phyloP scores from a whole-genome alignment of 805 yeast species.

The Pichia deserticola region DNA sequence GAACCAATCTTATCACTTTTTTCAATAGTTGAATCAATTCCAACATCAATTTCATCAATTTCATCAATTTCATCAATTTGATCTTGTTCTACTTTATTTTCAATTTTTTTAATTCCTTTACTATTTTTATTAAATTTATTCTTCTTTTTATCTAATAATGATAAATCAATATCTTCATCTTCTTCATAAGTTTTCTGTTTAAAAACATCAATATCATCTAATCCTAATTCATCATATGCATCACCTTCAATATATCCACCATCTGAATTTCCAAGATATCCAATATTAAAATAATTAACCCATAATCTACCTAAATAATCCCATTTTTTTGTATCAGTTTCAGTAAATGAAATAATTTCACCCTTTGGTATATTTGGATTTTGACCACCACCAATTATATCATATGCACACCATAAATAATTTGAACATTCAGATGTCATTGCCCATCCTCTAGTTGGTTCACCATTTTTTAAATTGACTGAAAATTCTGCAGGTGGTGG shows the following conservation, averaged over 20 bases:
- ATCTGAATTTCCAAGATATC: constrained; percentile 18
- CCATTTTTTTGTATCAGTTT: constrained; percentile 27
- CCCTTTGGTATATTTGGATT: constrained; percentile 38
- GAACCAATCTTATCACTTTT: not conserved
- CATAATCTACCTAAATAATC: constrained; percentile 44
- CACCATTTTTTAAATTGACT: constrained; percentile 23
- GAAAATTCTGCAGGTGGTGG: constrained; percentile 44
- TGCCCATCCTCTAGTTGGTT: constrained; percentile 50
- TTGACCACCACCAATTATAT: constrained; percentile 42
- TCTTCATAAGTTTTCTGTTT: not conserved
- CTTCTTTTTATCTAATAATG: not conserved
- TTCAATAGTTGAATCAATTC: no score
- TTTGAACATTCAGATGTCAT: constrained; percentile 46
- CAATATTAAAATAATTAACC: constrained; percentile 36
- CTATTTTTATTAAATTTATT: no score
- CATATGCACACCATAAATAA: constrained; percentile 58
- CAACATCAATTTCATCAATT: not conserved
- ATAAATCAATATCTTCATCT: not conserved
- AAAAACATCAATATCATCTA: constrained; percentile 16
- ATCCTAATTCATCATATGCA: constrained; percentile 25
- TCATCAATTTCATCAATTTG: not conserved
- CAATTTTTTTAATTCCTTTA: no score
- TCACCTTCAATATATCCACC: constrained; percentile 26
- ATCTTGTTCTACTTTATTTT: no score
- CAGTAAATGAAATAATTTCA: constrained; percentile 33